Base-by-base conservation (phyloP, 2,329 filamentous ascomycete genomes). In the Coniochaeta prunicola region DNA sequence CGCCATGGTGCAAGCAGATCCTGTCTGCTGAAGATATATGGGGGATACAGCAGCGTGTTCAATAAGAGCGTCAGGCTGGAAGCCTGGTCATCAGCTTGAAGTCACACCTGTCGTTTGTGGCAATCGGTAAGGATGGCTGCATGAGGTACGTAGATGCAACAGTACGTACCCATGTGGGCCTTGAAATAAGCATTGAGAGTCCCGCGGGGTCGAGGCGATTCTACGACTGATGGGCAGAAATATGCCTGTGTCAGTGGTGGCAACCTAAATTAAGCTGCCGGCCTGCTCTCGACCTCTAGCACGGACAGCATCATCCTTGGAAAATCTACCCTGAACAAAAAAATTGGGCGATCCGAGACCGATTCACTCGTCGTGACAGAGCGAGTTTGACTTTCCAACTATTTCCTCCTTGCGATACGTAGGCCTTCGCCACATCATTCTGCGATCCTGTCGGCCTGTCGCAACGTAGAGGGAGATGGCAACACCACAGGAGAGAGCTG, bases 401-500 rank as follows among this genome's bases (percentile, higher is more conserved):
- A 5, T n/a, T 17, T 12, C 12, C 45, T 50, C 24, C 30, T 30
- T 17, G 2, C 45, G n/a, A 28, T 10, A 30, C n/a, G n/a, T 17
- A 50, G 21, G 9, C 13, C 24, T 3, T 5, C 30, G 28, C 2
- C 19, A 21, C 13, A 19, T 26, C 21, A 12, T 26, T 17, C 2
- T 50, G 13, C 45, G 13, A n/a, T 17, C 21, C n/a, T 50, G 12
- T n/a, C 30, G 26, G 24, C 45, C 4, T 50, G 45, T 5, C 26
- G 13, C 45, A 15, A 42, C 19, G 26, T 30, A 50, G n/a, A 13
- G n/a, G 3, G 24, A 26, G 33, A 72, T 71, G 70, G 59, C 70
- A 24, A 67, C 68, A 8, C 61, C 66, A n/a, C 64, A 76, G 67
- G 86, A 90, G 72, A 85, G 90, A 73, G 93, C 93, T 57, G 83